Evolutionary conservation across 2,329 filamentous ascomycete genomes (phyloP).

Genomic region (Arthrocladium fulminans): DNA sequence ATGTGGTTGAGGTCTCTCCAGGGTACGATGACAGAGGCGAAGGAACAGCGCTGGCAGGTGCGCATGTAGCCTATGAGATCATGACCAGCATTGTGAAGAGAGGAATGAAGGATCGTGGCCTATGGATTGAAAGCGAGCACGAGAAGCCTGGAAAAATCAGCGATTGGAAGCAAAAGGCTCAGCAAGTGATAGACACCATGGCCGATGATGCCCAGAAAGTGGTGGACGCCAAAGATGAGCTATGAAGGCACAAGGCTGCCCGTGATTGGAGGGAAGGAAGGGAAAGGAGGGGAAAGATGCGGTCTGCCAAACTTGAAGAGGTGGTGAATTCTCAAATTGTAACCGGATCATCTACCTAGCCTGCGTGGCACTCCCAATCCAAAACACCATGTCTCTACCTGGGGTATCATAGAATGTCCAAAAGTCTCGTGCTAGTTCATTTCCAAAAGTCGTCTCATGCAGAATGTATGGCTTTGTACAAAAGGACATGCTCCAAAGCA

Average conservation of each 20-base stretch:
- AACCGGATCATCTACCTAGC: neutral
- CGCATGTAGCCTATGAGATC: slow-evolving; percentile 80
- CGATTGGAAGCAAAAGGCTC: slow-evolving; percentile 1
- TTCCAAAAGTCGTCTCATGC: neutral
- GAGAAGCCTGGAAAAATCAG: slow-evolving; percentile 14
- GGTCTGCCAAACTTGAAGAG: neutral
- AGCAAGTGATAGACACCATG: slow-evolving; percentile 1
- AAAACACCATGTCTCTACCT: neutral
- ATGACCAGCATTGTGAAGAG: slow-evolving; percentile 52
- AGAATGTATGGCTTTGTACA: neutral
- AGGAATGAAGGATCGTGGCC: slow-evolving; percentile 28
- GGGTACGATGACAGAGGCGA: slow-evolving; percentile 60
- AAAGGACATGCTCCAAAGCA: neutral
- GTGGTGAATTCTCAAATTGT: neutral
- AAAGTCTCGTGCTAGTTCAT: neutral
- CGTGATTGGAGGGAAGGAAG: neutral
- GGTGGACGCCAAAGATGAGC: neutral
- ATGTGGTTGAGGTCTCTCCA: slow-evolving; percentile 25
- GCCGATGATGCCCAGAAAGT: slow-evolving; percentile 4
- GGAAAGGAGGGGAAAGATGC: neutral
- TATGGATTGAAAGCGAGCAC: slow-evolving; percentile 13
- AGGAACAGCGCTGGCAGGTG: slow-evolving; percentile 71
- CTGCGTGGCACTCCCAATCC: neutral
- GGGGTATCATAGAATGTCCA: neutral
- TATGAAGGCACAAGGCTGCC: neutral